Evolutionary conservation across 108 stramenopile species (phyloP).

Genomic region (Poteriospumella lacustris): DNA sequence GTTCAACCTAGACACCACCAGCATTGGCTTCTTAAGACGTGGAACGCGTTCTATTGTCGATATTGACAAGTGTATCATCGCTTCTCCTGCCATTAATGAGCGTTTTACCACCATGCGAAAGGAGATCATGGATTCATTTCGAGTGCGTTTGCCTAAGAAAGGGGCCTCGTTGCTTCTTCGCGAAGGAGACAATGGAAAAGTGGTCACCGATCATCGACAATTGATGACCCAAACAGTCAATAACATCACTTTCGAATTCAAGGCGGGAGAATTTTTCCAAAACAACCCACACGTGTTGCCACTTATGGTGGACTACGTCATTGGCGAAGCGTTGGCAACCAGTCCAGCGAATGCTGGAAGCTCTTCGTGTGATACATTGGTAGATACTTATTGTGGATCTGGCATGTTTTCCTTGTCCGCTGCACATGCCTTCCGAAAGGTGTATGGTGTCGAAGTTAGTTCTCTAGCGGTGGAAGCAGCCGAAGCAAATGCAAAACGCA

Average conservation of each 20-base stretch:
- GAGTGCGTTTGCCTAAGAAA: slow-evolving; percentile 28
- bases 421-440: slow-evolving; percentile 63
- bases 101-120: slow-evolving; percentile 56
- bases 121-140: slow-evolving; percentile 36
- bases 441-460: slow-evolving; percentile 90
- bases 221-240: slow-evolving; percentile 47
- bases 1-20: not conserved
- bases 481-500: slow-evolving; percentile 67
- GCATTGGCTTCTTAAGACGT: slow-evolving; percentile 77
- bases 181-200: slow-evolving; percentile 56
- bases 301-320: slow-evolving; percentile 79
- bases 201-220: slow-evolving; percentile 72
- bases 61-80: slow-evolving; percentile 83
- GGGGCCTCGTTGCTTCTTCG: slow-evolving; percentile 83
- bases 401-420: slow-evolving; percentile 81
- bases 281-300: slow-evolving; percentile 87
- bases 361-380: slow-evolving; percentile 58
- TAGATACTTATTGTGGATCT: slow-evolving; percentile 94
- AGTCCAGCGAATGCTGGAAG: slow-evolving; percentile 30
- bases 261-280: slow-evolving; percentile 95
- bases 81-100: slow-evolving; percentile 80
- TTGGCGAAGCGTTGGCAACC: slow-evolving; percentile 61
- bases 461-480: slow-evolving; percentile 75
- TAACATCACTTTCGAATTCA: slow-evolving; percentile 64
- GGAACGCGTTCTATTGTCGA: slow-evolving; percentile 71